Percentiles rank a stretch among this genome's conserved stretches.
Evolutionary conservation across 2,329 filamentous ascomycete species (phyloP).

Genomic region (Colletotrichum acutatum): DNA sequence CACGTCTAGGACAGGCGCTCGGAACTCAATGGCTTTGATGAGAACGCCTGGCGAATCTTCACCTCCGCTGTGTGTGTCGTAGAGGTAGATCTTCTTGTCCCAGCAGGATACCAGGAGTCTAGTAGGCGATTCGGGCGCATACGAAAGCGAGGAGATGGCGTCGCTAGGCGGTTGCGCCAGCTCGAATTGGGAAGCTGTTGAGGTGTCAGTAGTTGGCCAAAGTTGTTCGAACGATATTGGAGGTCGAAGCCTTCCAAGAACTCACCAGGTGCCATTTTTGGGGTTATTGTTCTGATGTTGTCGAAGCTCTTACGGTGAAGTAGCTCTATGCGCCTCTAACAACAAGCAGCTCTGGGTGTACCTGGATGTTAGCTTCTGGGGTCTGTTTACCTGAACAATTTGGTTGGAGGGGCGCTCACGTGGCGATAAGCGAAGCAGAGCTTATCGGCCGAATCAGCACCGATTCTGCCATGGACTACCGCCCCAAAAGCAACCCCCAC

Average conservation of each 20-base stretch:
- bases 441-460: conserved; percentile 28
- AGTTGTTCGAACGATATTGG: neutral
- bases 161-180: conserved; percentile 85
- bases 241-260: neutral
- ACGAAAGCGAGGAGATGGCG: conserved; percentile 86
- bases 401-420: conserved; percentile 36
- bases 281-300: neutral
- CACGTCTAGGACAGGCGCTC: conserved; percentile 88
- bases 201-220: conserved; percentile 35
- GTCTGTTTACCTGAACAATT: conserved; percentile 32
- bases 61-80: conserved; percentile 73
- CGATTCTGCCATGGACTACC: conserved; percentile 46
- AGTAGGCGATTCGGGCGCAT: conserved; percentile 79
- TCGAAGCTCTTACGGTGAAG: neutral
- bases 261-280: conserved; percentile 55
- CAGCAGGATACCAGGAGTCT: conserved; percentile 92
- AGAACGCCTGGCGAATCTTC: conserved; percentile 70
- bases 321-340: conserved; percentile 8
- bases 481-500: conserved; percentile 52
- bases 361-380: conserved; percentile 22
- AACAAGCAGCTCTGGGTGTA: conserved; percentile 6
- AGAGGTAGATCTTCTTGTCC: conserved; percentile 92
- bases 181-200: conserved; percentile 79
- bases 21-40: conserved; percentile 80
- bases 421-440: conserved; percentile 29